These are phyloP conservation scores for Ascochyta fabae DNA, from an alignment of 2,329 filamentous ascomycete genomes.

Conservation along the genomic window DNA sequence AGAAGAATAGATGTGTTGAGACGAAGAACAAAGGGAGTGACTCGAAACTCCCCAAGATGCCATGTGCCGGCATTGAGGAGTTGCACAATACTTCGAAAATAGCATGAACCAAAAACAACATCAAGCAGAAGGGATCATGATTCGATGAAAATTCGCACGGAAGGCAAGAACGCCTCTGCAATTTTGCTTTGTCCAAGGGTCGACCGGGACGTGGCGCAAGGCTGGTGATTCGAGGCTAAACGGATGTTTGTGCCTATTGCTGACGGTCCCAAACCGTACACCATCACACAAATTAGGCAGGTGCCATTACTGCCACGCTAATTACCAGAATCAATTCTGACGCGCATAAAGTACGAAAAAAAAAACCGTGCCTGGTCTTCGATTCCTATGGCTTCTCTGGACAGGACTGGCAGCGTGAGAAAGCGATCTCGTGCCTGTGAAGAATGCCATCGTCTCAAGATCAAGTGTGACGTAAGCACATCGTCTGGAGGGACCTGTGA, in stretches of 20 bases:
- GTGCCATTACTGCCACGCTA: neutral
- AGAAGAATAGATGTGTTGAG: constrained; percentile 17
- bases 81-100: no score
- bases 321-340: neutral
- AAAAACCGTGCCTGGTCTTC: no score
- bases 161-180: no score
- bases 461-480: constrained; percentile 37
- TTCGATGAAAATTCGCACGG: no score
- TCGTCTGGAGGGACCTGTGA: constrained; percentile 26
- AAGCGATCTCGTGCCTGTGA: constrained; percentile 38
- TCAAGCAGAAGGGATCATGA: no score
- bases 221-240: neutral
- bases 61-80: no score
- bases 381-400: constrained; percentile 2
- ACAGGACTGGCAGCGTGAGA: constrained; percentile 20
- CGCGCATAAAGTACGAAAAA: neutral
- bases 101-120: no score
- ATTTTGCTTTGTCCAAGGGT: no score
- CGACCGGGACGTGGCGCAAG: neutral
- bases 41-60: no score
- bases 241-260: neutral
- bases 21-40: no score
- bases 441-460: constrained; percentile 40
- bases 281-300: constrained; percentile 13
- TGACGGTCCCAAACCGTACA: constrained; percentile 4